Percentiles rank a stretch among this genome's conserved stretches.
phyloP scores from a whole-genome alignment of 2,329 filamentous ascomycete species.

The Epichloe aotearoae region DNA sequence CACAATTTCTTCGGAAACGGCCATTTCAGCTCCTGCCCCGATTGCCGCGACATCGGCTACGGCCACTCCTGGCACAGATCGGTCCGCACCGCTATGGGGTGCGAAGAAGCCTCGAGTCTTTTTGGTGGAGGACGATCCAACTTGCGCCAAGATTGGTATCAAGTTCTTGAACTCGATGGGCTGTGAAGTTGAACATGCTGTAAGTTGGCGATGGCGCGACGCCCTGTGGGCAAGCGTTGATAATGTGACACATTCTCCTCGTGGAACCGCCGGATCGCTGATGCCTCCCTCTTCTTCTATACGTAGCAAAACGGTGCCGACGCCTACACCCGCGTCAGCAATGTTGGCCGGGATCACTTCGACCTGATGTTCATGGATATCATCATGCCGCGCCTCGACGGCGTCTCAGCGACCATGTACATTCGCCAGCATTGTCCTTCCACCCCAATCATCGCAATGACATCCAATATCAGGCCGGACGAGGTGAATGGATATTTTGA shows the following conservation, averaged over 20 bases:
- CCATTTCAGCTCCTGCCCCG: slow-evolving; percentile 8
- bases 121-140: slow-evolving; percentile 72
- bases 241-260: neutral
- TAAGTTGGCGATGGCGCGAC: slow-evolving; percentile 23
- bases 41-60: slow-evolving; percentile 8
- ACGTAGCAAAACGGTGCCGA: slow-evolving; percentile 60
- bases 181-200: slow-evolving; percentile 54
- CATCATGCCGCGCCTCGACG: slow-evolving; percentile 93
- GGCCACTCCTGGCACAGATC: slow-evolving; percentile 18
- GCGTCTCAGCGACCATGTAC: slow-evolving; percentile 84
- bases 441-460: slow-evolving; percentile 94
- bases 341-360: slow-evolving; percentile 33
- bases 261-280: slow-evolving; percentile 2
- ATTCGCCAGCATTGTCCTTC: slow-evolving; percentile 76
- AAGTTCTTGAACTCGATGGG: slow-evolving; percentile 55
- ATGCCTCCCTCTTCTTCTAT: slow-evolving; percentile 3
- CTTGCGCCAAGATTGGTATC: slow-evolving; percentile 52
- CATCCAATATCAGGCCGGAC: slow-evolving; percentile 90
- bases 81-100: slow-evolving; percentile 38
- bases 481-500: slow-evolving; percentile 97
- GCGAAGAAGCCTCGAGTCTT: slow-evolving; percentile 63
- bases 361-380: slow-evolving; percentile 80
- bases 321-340: slow-evolving; percentile 71
- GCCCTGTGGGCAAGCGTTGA: neutral
- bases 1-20: slow-evolving; percentile 25